Percentiles rank a stretch among this genome's conserved stretches.
phyloP scores from a whole-genome alignment of 148 eudicot species.

The Drosera capensis region DNA sequence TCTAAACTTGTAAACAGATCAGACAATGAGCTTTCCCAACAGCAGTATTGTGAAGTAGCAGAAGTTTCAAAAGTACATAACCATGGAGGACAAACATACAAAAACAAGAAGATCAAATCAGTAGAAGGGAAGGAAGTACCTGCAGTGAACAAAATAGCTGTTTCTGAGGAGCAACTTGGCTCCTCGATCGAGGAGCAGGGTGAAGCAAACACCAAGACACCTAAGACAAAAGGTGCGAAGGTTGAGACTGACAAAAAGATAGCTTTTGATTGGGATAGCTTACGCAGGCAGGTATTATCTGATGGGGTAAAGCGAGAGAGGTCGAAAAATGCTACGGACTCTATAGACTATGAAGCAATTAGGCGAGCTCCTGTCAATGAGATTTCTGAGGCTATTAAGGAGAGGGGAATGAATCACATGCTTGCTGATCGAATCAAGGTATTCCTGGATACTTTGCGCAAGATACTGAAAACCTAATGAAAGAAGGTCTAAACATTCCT shows the following conservation, averaged over 20 bases:
- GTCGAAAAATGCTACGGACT: slow-evolving; percentile 17
- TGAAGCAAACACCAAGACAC: slow-evolving; percentile 8
- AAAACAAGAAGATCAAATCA: slow-evolving; percentile 1
- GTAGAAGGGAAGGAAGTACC: slow-evolving; percentile 4
- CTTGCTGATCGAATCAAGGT: slow-evolving; percentile 56
- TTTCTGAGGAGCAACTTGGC: slow-evolving; percentile 9
- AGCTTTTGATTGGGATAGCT: slow-evolving; percentile 45
- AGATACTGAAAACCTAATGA: not conserved
- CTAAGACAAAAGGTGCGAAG: slow-evolving; percentile 21
- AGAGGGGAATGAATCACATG: slow-evolving; percentile 39
- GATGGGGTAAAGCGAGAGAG: slow-evolving; percentile 13
- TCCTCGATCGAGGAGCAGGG: slow-evolving; percentile 9
- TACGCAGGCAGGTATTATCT: slow-evolving; percentile 33
- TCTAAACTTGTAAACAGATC: slow-evolving; percentile 6
- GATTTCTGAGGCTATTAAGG: slow-evolving; percentile 24
- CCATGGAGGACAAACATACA: slow-evolving; percentile 2
- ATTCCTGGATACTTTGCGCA: not conserved
- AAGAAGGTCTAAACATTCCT: not conserved
- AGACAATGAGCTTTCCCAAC: slow-evolving; percentile 3
- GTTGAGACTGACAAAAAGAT: slow-evolving; percentile 20
- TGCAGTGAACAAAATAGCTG: slow-evolving; percentile 5
- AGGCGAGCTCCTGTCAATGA: slow-evolving; percentile 21
- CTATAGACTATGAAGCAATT: slow-evolving; percentile 64
- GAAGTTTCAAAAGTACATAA: not conserved
- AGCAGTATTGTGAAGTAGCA: not conserved